These are phyloP conservation scores for Trichoderma gamsii DNA, from an alignment of 495 filamentous ascomycete genomes.

Conservation along the genomic window DNA sequence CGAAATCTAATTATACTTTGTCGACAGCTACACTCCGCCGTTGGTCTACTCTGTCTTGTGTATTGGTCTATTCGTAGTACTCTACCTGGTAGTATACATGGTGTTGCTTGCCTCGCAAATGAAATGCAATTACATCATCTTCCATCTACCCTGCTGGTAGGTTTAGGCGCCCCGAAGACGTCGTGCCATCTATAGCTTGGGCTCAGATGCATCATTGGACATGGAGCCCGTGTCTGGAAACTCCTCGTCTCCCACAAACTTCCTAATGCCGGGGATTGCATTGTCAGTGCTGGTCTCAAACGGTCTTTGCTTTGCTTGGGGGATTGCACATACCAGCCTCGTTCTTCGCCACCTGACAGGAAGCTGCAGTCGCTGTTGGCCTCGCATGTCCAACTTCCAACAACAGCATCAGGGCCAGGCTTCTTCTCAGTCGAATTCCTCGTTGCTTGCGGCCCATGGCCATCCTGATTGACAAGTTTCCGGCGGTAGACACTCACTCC, in stretches of 20 bases:
- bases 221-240: constrained; percentile 40
- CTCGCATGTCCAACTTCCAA: constrained; percentile 74
- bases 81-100: neutral
- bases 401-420: constrained; percentile 55
- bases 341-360: constrained; percentile 72
- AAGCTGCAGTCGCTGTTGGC: constrained; percentile 78
- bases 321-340: constrained; percentile 67
- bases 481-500: constrained; percentile 56
- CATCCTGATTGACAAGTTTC: constrained; percentile 14
- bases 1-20: neutral
- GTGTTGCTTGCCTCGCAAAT: neutral
- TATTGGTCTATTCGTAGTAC: neutral
- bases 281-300: constrained; percentile 23
- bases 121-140: neutral
- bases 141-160: neutral
- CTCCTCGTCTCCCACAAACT: constrained; percentile 69
- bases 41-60: neutral
- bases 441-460: neutral
- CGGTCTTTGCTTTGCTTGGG: neutral
- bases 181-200: constrained; percentile 15
- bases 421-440: constrained; percentile 41
- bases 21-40: neutral
- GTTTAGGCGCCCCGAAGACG: neutral
- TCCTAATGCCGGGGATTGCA: constrained; percentile 39
- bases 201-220: constrained; percentile 19